A percentile compares a stretch with the other conserved stretches of the same genome.
Conservation (phyloP, 2,329 filamentous ascomycete genomes). For the Trichoderma sp. region DNA sequence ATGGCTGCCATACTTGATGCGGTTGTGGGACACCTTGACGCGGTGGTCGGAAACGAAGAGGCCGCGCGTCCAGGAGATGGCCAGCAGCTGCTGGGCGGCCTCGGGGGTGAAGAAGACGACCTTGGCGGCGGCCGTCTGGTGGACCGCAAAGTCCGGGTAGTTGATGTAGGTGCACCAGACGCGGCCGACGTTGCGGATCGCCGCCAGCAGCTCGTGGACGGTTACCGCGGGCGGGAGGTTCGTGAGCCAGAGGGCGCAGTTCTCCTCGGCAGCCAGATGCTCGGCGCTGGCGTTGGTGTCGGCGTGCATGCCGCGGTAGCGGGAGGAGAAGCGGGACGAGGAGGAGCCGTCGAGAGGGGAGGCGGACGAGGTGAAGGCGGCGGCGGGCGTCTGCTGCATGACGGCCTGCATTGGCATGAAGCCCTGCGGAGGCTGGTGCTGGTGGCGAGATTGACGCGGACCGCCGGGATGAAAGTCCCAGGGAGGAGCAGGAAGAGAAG, state of each 20-base stretch:
- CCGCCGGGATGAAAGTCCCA: no score
- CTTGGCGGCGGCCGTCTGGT: slow-evolving; percentile 50
- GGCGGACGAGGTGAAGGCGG: neutral
- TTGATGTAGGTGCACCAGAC: slow-evolving; percentile 57
- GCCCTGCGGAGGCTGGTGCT: slow-evolving; percentile 4
- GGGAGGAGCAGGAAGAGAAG: neutral
- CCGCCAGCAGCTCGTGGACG: slow-evolving; percentile 48
- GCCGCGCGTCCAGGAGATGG: slow-evolving; percentile 35
- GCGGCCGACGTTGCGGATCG: slow-evolving; percentile 52
- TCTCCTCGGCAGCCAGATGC: slow-evolving; percentile 41
- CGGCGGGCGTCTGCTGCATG: slow-evolving; percentile 28
- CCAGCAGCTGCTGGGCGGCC: slow-evolving; percentile 42
- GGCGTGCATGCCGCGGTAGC: slow-evolving; percentile 44
- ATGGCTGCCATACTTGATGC: slow-evolving; percentile 46
- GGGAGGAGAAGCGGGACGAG: slow-evolving; percentile 38
- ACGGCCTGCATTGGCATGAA: slow-evolving; percentile 35
- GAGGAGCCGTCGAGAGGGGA: neutral
- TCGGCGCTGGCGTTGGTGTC: slow-evolving; percentile 42
- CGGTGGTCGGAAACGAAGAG: slow-evolving; percentile 43
- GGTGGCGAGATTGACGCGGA: no score
- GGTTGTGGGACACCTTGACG: slow-evolving; percentile 50
- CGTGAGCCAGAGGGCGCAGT: slow-evolving; percentile 57
- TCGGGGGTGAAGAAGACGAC: slow-evolving; percentile 51
- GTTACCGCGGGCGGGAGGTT: slow-evolving; percentile 51
- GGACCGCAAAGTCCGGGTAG: slow-evolving; percentile 43